These are phyloP conservation scores for Paracorniculantispora psalliotae DNA, from an alignment of 2,329 filamentous ascomycete species.

Conservation along the genomic window DNA sequence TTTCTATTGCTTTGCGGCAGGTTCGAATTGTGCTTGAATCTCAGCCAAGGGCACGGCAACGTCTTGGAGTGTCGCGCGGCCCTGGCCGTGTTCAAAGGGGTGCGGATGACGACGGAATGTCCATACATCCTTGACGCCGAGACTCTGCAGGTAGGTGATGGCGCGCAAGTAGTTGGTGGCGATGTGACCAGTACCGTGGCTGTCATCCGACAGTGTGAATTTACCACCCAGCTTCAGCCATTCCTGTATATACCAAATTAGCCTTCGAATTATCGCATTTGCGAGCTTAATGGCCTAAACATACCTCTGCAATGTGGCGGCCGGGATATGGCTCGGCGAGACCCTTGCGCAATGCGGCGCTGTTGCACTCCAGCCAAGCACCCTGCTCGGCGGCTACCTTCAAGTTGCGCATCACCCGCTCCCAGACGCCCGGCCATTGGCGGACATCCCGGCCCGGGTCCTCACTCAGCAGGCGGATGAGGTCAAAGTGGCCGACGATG, in stretches of 20 bases:
- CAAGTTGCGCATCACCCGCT: slow-evolving; percentile 68
- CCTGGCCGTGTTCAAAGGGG: slow-evolving; percentile 23
- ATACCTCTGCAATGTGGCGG: slow-evolving; percentile 68
- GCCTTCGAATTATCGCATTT: neutral
- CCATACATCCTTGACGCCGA: slow-evolving; percentile 62
- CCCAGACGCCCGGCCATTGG: slow-evolving; percentile 63
- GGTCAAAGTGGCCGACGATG: slow-evolving; percentile 90
- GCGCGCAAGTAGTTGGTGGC: slow-evolving; percentile 75
- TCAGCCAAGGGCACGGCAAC: slow-evolving; percentile 37
- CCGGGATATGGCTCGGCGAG: slow-evolving; percentile 86
- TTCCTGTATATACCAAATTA: too few species aligned
- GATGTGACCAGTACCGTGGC: slow-evolving; percentile 81
- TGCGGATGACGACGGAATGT: slow-evolving; percentile 40
- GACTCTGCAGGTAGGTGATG: slow-evolving; percentile 62
- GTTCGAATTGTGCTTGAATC: slow-evolving; percentile 31
- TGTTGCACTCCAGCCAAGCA: slow-evolving; percentile 86
- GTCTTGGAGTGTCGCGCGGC: slow-evolving; percentile 36
- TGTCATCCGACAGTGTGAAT: slow-evolving; percentile 93
- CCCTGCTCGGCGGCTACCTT: slow-evolving; percentile 65
- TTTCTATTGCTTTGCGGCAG: neutral
- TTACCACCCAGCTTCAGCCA: slow-evolving; percentile 69
- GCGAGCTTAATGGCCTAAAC: slow-evolving; percentile 19
- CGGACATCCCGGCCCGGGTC: slow-evolving; percentile 59
- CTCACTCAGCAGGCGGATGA: slow-evolving; percentile 75
- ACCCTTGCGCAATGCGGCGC: slow-evolving; percentile 80